These are phyloP conservation scores for Zymoseptoria brevis DNA, from an alignment of 2,329 filamentous ascomycete species.

Conservation along the genomic window DNA sequence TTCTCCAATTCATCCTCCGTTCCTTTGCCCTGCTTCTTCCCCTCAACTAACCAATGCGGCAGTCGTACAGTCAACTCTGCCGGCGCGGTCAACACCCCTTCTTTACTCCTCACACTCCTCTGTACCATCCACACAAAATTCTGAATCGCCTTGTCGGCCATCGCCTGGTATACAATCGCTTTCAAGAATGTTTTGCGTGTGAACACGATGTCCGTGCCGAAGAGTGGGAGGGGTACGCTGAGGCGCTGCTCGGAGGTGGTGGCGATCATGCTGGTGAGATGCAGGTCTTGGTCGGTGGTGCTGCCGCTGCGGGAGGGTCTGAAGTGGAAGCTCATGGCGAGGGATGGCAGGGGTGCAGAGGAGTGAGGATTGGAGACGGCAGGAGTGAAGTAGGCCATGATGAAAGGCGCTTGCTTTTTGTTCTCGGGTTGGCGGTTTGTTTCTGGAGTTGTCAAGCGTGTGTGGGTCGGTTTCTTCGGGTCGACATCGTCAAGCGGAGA, in stretches of 20 bases:
- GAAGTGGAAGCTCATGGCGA: constrained; percentile 13
- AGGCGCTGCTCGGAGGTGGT: constrained; percentile 12
- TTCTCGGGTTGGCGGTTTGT: neutral
- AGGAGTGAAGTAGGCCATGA: constrained; percentile 6
- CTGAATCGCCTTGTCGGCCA: constrained; percentile 11
- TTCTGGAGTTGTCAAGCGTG: neutral
- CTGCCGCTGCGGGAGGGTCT: neutral
- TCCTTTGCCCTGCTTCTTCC: neutral
- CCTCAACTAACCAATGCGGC: constrained; percentile 11
- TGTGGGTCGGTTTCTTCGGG: neutral
- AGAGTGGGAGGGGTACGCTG: constrained; percentile 14
- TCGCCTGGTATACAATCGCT: constrained; percentile 1
- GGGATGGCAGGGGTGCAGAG: constrained; percentile 4
- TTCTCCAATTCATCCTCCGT: neutral
- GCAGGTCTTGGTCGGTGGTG: neutral
- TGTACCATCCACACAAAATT: constrained; percentile 13
- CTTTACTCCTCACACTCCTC: constrained; percentile 7
- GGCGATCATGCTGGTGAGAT: constrained; percentile 9
- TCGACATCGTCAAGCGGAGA: neutral
- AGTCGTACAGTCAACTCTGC: constrained; percentile 16
- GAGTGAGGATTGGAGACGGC: neutral
- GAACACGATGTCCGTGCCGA: constrained; percentile 19
- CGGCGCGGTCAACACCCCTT: constrained; percentile 13
- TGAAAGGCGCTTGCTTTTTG: neutral
- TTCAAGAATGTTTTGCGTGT: constrained; percentile 5